Percentiles rank a stretch among this genome's conserved stretches.
phyloP scores from a whole-genome alignment of 2,329 filamentous ascomycete genomes.

The Aspergillus unguis region DNA sequence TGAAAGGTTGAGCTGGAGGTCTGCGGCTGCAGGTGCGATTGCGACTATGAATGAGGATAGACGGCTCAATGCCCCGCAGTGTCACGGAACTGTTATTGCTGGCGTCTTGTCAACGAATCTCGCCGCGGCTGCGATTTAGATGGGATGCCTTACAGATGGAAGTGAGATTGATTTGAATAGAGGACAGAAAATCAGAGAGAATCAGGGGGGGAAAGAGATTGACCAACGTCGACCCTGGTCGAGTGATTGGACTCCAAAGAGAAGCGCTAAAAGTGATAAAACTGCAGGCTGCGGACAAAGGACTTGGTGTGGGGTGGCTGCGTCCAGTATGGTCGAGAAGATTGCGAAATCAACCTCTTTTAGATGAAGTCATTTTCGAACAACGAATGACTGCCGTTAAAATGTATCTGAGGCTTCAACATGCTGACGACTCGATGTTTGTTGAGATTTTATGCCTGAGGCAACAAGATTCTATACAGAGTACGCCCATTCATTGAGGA shows the following conservation, averaged over 20 bases:
- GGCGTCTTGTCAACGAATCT: background rate
- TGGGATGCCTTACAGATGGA: background rate
- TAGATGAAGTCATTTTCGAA: background rate
- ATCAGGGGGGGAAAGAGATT: constrained; percentile 5
- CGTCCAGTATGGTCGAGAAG: background rate
- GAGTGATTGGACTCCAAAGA: constrained; percentile 6
- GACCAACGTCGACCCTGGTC: constrained; percentile 1
- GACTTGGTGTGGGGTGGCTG: constrained; percentile 1
- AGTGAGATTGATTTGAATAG: background rate
- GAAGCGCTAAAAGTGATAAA: constrained; percentile 9
- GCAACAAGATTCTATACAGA: background rate
- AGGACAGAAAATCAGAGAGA: constrained; percentile 3
- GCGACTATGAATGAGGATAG: constrained; percentile 4
- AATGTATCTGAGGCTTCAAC: background rate
- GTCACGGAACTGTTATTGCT: constrained; percentile 3
- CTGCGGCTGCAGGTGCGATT: constrained; percentile 5
- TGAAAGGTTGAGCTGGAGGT: constrained; percentile 2
- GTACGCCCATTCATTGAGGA: no score
- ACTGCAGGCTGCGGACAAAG: constrained; percentile 10
- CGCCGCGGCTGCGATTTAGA: constrained; percentile 6
- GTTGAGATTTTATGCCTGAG: background rate
- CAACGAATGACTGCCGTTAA: background rate
- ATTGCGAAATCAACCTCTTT: background rate
- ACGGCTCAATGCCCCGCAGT: constrained; percentile 18
- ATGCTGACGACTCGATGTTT: background rate